Percentiles rank a stretch among this genome's conserved stretches.
These are phyloP conservation scores for Thalia dealbata DNA, from an alignment of 176 grass and related monocot genomes.

Conservation along the genomic window DNA sequence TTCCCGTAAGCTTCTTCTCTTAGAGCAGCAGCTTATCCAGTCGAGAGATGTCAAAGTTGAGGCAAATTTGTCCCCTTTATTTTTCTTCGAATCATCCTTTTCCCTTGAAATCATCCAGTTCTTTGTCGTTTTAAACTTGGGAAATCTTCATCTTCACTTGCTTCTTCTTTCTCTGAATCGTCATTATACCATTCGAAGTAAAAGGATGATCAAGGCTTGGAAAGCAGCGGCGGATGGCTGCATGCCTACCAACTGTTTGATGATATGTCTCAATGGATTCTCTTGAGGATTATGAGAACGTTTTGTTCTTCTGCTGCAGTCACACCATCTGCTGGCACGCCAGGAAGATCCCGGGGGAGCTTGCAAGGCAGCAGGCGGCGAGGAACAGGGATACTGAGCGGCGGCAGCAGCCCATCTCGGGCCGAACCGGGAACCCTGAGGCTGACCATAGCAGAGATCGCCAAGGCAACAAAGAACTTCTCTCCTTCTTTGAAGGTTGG, in stretches of 20 bases:
- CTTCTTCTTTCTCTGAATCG: not conserved
- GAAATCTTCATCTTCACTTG: too few species aligned
- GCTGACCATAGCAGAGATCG: slow-evolving; percentile 5
- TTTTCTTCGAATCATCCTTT: not conserved
- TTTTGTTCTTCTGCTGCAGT: not conserved
- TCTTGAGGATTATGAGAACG: too few species aligned
- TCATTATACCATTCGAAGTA: not conserved
- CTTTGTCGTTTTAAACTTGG: too few species aligned
- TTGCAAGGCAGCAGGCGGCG: not conserved
- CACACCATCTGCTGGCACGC: not conserved
- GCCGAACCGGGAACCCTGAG: not conserved
- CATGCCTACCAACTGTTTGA: not conserved
- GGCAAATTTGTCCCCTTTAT: not conserved
- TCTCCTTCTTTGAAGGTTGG: slow-evolving; percentile 9
- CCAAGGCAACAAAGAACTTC: slow-evolving; percentile 10
- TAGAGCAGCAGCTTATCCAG: too few species aligned
- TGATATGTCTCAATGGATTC: too few species aligned
- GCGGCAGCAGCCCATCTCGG: not conserved
- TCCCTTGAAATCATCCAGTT: not conserved
- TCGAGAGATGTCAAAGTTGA: too few species aligned
- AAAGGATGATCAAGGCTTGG: not conserved
- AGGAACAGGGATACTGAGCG: not conserved
- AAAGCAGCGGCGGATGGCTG: not conserved
- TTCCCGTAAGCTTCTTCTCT: not conserved
- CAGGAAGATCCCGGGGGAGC: not conserved